Base-by-base conservation (phyloP, 202 grass and related monocot genomes). In the Carex sylvatica region DNA sequence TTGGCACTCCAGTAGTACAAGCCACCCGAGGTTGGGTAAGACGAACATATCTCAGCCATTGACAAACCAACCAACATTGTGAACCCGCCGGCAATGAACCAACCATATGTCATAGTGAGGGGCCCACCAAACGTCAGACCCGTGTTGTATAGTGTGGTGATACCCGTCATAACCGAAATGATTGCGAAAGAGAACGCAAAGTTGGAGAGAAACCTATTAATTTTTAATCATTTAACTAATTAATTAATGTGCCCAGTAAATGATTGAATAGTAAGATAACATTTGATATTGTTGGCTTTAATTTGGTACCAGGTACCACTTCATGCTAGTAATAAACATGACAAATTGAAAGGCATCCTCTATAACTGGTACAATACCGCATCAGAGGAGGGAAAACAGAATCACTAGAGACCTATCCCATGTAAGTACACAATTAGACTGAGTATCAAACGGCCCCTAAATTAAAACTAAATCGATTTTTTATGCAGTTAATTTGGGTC, bases 11-110 rank as follows among this genome's bases (percentile, higher is more conserved):
- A 97, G 85, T 91, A 97, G 87, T 94, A 94, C 67, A 97, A 91
- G 0, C 94, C 94, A 8, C 94, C 94, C 4, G 94, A 94, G 49
- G 95, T 98, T 0, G 95, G 95, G 83, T 87, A 98, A 16, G 95
- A 91, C n/a, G 95, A 98, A 81, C 95, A 98, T 68, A 98, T 90
- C 88, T 98, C 95, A 47, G 92, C 92, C 95, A 98, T 98, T 82
- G 92, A 88, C 15, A 88, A 63, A 0, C 92, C 95, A 1, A 98
- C 90, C 2, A 74, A 10, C 85, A 98, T 88, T 62, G 92, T 97
- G 88, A 97, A 92, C 31, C 82, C 61, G 9, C 94, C 92, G 3
- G 92, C 87, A 31, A 91, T 87, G 88, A 94, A 91, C 94, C 94
- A 97, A 6, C 94, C 94, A 58, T 84, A 97, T 13, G 92, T 92